These are phyloP conservation scores for Juglanconis sp. DNA, from an alignment of 2,329 filamentous ascomycete species.

Conservation along the genomic window DNA sequence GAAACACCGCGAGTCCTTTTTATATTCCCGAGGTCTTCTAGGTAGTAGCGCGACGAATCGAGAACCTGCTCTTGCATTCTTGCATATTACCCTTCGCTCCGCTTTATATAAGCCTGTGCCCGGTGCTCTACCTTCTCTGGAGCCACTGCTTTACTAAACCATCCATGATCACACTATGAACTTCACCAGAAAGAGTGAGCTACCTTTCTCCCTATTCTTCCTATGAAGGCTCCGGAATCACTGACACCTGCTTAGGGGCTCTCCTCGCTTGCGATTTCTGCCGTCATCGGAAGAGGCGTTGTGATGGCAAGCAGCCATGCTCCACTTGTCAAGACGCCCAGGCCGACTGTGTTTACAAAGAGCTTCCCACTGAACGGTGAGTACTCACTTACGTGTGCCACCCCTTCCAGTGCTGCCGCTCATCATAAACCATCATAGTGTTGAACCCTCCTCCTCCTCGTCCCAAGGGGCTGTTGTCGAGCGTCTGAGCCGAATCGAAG, in stretches of 20 bases:
- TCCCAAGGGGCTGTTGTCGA: conserved; percentile 33
- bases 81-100: neutral
- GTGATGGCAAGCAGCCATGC: conserved; percentile 36
- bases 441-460: conserved; percentile 27
- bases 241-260: conserved; percentile 29
- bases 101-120: neutral
- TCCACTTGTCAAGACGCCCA: conserved; percentile 36
- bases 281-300: conserved; percentile 35
- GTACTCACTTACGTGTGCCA: neutral
- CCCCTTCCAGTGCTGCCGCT: neutral
- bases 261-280: conserved; percentile 40
- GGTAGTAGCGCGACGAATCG: neutral
- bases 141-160: no score
- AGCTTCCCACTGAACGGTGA: conserved; percentile 29
- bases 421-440: conserved; percentile 19
- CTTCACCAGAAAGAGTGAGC: conserved; percentile 35
- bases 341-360: conserved; percentile 38
- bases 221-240: neutral
- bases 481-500: conserved; percentile 36
- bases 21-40: neutral
- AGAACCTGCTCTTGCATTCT: neutral
- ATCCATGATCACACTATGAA: conserved; percentile 25
- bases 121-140: neutral
- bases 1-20: no score
- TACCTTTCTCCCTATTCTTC: conserved; percentile 4